Evolutionary conservation across 225 moss, liverwort and hornwort genomes (phyloP), one percentile per base, ranked within the genome.

Genomic region (Pseudoscleropodium purum): DNA sequence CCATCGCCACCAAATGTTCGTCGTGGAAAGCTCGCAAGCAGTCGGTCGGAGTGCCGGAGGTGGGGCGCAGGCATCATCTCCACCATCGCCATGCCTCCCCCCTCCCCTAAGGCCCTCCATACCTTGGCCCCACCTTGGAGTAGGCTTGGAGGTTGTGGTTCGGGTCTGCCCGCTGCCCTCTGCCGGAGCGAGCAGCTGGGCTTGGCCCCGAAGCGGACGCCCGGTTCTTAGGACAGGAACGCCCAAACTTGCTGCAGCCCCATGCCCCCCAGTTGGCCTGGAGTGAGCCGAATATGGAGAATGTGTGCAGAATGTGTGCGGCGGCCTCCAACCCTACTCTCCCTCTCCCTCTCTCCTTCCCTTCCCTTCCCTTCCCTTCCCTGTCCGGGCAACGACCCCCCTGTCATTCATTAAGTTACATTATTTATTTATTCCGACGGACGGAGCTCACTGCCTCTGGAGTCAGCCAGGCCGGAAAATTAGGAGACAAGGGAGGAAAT

Each of bases 271-370:
- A 83, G 89, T 81, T 70, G 92, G 85, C 82, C 77, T 64, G 68
- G 24, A 78, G 78, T 56, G 85, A 88, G 88, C 70, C 65, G 78
- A 88, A 63, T 77, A 56, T 36, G 88, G 90, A 82, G 90, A 85
- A 92, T 92, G 90, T 90, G 87, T 75, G 89, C 85, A 82, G 82
- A 90, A 90, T 88, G 92, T 88, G 85, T 85, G 88, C 83, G 77
- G 70, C 86, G 80, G 79, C 70, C 30, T 47, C 76, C 2, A 84
- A 79, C 79, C 89, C 85, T 79, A 39, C n/a, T 49, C 65, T 65
- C 12, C 9, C 61, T 2, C 18, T 56, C 18, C 54, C 57, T 57
- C 21, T 1, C 57, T 5, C 57, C 7, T 21, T 4, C 23, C 23
- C 24, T 24, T 10, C 60, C 60, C 11, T 59, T 0, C 60, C 24